Conservation (phyloP, 228 moss, liverwort and hornwort species). For the Sphagnum magellanicum region DNA sequence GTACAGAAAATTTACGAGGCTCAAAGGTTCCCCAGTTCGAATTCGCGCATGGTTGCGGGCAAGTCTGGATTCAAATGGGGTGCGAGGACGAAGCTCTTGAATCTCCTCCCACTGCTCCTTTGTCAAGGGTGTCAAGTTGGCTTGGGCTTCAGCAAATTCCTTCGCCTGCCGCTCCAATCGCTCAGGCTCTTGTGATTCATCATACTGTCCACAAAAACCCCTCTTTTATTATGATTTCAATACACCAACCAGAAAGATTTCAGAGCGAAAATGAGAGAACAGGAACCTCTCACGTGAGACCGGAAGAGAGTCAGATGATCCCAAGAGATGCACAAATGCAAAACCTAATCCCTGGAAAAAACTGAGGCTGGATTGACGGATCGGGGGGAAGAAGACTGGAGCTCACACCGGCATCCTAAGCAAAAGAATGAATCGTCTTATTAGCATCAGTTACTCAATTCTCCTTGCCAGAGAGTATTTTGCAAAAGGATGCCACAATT, state of each 20-base stretch:
- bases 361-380: neutral
- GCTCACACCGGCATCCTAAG: neutral
- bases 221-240: neutral
- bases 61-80: constrained; percentile 77
- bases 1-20: constrained; percentile 34
- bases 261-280: neutral
- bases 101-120: constrained; percentile 70
- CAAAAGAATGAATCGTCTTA: neutral
- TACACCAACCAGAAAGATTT: neutral
- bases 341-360: neutral
- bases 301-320: neutral
- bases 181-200: constrained; percentile 73
- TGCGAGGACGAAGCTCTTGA: constrained; percentile 80
- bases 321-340: neutral
- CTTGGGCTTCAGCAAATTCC: constrained; percentile 74
- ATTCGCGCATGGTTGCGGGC: constrained; percentile 75
- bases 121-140: constrained; percentile 50
- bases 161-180: constrained; percentile 74
- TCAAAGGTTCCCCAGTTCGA: constrained; percentile 60
- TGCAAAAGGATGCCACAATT: neutral
- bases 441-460: neutral
- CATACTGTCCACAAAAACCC: constrained; percentile 41
- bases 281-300: neutral
- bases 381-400: neutral
- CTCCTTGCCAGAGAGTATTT: neutral